Percentiles rank a stretch among this genome's conserved stretches.
Evolutionary conservation across 306 rosid species (phyloP).

Genomic region (Ceratonia siliqua): DNA sequence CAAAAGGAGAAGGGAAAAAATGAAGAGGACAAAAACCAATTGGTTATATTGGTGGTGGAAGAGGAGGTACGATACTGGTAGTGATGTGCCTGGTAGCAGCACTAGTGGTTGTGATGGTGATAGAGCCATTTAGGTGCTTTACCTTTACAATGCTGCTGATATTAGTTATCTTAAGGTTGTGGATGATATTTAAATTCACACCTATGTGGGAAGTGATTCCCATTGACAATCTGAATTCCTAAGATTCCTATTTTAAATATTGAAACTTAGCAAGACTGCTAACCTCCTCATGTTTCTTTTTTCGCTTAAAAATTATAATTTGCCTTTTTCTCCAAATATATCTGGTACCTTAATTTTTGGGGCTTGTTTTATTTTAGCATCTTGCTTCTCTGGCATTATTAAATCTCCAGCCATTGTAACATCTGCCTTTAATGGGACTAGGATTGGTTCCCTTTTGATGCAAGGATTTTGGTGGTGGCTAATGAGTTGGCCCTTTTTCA

Average conservation of each 20-base stretch:
- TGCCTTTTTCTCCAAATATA: neutral
- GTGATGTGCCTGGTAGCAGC: neutral
- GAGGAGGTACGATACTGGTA: neutral
- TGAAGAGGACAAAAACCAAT: too few species aligned
- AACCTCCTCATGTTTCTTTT: neutral
- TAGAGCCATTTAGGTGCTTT: neutral
- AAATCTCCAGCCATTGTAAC: neutral
- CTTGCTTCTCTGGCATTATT: neutral
- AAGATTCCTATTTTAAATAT: neutral
- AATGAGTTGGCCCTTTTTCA: neutral
- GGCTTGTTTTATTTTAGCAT: neutral
- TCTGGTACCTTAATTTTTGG: neutral
- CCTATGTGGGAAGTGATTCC: neutral
- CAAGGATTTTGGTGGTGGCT: neutral
- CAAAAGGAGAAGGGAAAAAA: neutral
- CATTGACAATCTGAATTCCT: neutral
- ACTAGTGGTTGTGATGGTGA: neutral
- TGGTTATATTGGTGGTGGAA: neutral
- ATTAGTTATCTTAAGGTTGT: neutral
- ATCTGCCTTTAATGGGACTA: neutral
- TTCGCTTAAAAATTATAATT: neutral
- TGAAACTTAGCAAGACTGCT: neutral
- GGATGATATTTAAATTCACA: neutral
- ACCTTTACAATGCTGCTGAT: neutral
- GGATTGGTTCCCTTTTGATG: constrained; percentile 2